Percentiles rank a stretch among this genome's conserved stretches.
Conservation (phyloP, 75 land plant genomes). For the Azolla pinnata region DNA sequence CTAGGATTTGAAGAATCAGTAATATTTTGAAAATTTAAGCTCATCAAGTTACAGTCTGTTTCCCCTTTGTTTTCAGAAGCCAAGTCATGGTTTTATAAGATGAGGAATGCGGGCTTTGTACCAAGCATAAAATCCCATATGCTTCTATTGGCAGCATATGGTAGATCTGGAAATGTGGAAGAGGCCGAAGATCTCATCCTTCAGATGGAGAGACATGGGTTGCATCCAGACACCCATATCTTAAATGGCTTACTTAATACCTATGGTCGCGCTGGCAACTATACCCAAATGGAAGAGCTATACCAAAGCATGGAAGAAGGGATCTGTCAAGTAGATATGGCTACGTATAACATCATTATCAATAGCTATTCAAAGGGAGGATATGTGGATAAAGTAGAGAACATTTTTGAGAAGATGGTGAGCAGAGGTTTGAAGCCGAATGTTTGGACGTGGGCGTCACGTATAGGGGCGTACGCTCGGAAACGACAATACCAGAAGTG, state of each 20-base stretch:
- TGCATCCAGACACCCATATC: conserved; percentile 64
- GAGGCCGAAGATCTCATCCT: conserved; percentile 65
- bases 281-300: conserved; percentile 65
- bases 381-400: conserved; percentile 58
- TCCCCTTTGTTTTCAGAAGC: conserved; percentile 42
- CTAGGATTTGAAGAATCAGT: too few species aligned
- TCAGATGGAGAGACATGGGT: conserved; percentile 56
- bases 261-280: conserved; percentile 60
- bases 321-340: conserved; percentile 44
- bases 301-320: conserved; percentile 47
- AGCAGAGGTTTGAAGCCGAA: conserved; percentile 47
- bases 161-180: conserved; percentile 47
- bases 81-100: conserved; percentile 36
- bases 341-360: conserved; percentile 82
- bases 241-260: conserved; percentile 65
- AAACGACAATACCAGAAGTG: conserved; percentile 65
- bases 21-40: too few species aligned
- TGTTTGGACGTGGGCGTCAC: conserved; percentile 74
- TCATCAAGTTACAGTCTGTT: too few species aligned
- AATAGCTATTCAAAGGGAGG: conserved; percentile 67
- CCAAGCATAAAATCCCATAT: conserved; percentile 85
- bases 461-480: conserved; percentile 67
- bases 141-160: conserved; percentile 67
- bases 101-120: conserved; percentile 45
- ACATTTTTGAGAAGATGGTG: conserved; percentile 42